phyloP scores from a whole-genome alignment of 2,329 filamentous ascomycete species.

The Fusarium heterosporum region DNA sequence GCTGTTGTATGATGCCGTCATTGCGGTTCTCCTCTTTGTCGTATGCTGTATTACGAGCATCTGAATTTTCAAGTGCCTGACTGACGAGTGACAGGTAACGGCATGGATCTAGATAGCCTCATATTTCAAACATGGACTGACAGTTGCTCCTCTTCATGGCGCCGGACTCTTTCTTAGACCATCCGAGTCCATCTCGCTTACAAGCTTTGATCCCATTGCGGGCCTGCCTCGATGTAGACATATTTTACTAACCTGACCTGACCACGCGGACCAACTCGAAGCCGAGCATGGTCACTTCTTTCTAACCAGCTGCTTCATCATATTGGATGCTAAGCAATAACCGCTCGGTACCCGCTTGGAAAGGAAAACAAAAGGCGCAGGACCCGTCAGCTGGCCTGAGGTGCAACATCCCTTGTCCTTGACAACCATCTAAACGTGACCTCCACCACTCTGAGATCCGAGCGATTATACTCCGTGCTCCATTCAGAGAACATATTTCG shows the following conservation, averaged over 20 bases:
- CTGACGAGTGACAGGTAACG: conserved; percentile 10
- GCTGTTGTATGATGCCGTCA: neutral
- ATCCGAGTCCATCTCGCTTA: conserved; percentile 7
- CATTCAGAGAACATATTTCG: conserved; percentile 7
- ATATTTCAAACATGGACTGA: conserved; percentile 8
- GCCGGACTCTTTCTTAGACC: neutral
- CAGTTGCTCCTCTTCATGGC: neutral
- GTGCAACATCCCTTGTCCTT: conserved; percentile 4
- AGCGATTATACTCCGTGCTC: conserved; percentile 21
- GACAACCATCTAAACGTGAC: conserved; percentile 9
- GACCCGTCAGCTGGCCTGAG: neutral
- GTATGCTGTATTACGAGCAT: conserved; percentile 1
- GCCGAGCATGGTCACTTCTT: conserved; percentile 10
- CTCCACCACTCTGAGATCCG: conserved; percentile 11
- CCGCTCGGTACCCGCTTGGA: conserved; percentile 7
- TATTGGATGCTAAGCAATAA: conserved; percentile 1
- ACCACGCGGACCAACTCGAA: conserved; percentile 1
- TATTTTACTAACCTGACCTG: neutral
- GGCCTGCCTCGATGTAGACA: conserved; percentile 12
- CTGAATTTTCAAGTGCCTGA: conserved; percentile 1
- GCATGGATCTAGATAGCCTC: conserved; percentile 33
- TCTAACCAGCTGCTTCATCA: neutral
- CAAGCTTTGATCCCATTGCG: conserved; percentile 25
- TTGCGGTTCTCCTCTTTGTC: neutral
- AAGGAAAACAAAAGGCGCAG: neutral